A percentile compares a stretch with the other conserved stretches of the same genome.
phyloP scores from a whole-genome alignment of 805 yeast species.

The Barnettozyma botsteinii region DNA sequence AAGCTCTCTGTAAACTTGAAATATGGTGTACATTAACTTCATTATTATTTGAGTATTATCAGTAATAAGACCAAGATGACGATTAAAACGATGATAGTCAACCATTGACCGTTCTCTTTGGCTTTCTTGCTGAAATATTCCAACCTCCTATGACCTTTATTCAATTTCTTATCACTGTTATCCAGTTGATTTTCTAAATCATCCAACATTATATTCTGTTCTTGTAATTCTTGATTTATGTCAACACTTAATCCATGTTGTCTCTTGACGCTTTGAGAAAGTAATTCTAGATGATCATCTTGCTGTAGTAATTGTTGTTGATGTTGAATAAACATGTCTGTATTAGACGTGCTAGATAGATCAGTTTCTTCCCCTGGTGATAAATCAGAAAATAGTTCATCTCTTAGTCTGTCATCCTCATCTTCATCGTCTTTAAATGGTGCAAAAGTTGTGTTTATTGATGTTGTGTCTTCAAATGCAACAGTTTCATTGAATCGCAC shows the following conservation, averaged over 20 bases:
- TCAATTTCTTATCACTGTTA: slow-evolving; percentile 34
- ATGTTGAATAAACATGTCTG: slow-evolving; percentile 35
- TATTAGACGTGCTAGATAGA: slow-evolving; percentile 26
- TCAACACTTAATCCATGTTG: slow-evolving; percentile 41
- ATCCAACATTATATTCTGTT: slow-evolving; percentile 42
- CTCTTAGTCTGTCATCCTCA: slow-evolving; percentile 4
- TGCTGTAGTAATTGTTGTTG: slow-evolving; percentile 44
- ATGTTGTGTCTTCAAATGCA: slow-evolving; percentile 10
- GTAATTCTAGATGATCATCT: slow-evolving; percentile 35
- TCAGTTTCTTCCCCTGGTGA: slow-evolving; percentile 8
- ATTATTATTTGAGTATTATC: slow-evolving; percentile 30
- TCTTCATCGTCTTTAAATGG: slow-evolving; percentile 20
- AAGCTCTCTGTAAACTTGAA: no score
- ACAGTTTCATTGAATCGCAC: slow-evolving; percentile 25
- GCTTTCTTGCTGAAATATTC: slow-evolving; percentile 35
- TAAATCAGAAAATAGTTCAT: slow-evolving; percentile 19
- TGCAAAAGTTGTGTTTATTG: slow-evolving; percentile 6
- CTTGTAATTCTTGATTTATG: slow-evolving; percentile 42
- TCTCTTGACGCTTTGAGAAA: slow-evolving; percentile 39
- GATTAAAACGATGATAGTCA: slow-evolving; percentile 38
- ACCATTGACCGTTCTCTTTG: slow-evolving; percentile 45
- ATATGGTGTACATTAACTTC: no score
- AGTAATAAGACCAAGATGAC: slow-evolving; percentile 40
- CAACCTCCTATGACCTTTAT: slow-evolving; percentile 36
- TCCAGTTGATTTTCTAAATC: slow-evolving; percentile 46